Base-by-base conservation (phyloP, 495 filamentous ascomycete genomes). In the Penicillium mononematosum region DNA sequence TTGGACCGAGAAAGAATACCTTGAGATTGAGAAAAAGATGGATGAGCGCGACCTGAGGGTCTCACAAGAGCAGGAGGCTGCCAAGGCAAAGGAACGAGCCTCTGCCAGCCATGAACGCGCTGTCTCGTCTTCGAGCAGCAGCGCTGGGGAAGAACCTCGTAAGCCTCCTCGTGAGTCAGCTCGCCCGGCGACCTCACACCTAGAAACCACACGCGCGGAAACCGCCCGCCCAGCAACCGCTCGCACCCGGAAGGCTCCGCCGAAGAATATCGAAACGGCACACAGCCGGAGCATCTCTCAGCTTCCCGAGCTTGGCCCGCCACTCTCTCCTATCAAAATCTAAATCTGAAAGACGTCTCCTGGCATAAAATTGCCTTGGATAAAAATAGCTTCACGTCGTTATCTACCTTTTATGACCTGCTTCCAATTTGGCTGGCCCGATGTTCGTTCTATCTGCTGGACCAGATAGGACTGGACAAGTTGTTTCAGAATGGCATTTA, bases 1-100 rank as follows among this genome's bases (percentile, higher is more conserved):
- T 77, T 91, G 84, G 80, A 95, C 87, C n/a, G 92, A 96, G 67
- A 87, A 88, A 56, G 83, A 85, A 55, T 90, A 79, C 59, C 82
- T 92, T 16, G 81, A 87, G 58, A 78, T 87, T 41, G 92, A 96
- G 73, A 89, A 72, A 70, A 80, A 63, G 59, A 51, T 85, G 86
- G 67, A 87, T 22, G 76, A 77, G 53, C 70, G 55, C 45, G 75
- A 70, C 17, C 14, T 42, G 56, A 61, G 58, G 50, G 62, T 59
- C 5, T 65, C 58, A 46, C 67, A 62, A n/a, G 60, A 61, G 42
- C 69, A 65, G 24, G 61, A 69, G 10, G 58, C 57, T 22, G 45
- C 46, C 31, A 53, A 51, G 4, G 17, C 38, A 22, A 50, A 51
- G 27, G 52, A 62, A 14, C 59, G 67, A 17, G 22, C 39, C 10